A percentile compares a stretch with the other conserved stretches of the same genome.
phyloP scores from a whole-genome alignment of 345 rosid genomes.

The Eucalyptus shirleyi region DNA sequence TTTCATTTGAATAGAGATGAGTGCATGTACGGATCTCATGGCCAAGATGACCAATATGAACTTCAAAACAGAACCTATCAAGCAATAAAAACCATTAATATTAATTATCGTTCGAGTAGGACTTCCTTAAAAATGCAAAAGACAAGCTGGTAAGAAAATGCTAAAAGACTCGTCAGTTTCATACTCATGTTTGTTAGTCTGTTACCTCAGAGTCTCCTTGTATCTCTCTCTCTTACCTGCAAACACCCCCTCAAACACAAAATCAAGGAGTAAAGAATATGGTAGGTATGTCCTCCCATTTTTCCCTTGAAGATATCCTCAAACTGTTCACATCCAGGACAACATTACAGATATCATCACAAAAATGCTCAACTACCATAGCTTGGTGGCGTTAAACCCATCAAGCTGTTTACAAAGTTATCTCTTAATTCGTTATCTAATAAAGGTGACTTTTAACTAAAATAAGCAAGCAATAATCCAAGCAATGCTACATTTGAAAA shows the following conservation, averaged over 20 bases:
- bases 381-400: not conserved
- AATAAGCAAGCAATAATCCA: not conserved
- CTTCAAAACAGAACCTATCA: slow-evolving; percentile 58
- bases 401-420: not conserved
- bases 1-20: no score
- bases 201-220: not conserved
- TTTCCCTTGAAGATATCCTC: no score
- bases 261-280: no score
- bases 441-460: not conserved
- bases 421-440: not conserved
- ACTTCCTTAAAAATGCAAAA: not conserved
- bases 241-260: no score
- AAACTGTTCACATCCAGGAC: no score
- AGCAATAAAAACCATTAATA: not conserved
- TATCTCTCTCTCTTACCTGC: not conserved
- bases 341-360: not conserved
- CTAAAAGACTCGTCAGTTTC: not conserved
- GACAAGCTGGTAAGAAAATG: not conserved
- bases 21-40: slow-evolving; percentile 69
- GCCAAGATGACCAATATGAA: slow-evolving; percentile 57
- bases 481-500: not conserved
- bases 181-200: not conserved
- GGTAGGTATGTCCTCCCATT: no score
- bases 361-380: not conserved
- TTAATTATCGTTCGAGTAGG: not conserved